Base-by-base conservation (phyloP, 2,329 filamentous ascomycete species). In the Sordariomycetes sp. region DNA sequence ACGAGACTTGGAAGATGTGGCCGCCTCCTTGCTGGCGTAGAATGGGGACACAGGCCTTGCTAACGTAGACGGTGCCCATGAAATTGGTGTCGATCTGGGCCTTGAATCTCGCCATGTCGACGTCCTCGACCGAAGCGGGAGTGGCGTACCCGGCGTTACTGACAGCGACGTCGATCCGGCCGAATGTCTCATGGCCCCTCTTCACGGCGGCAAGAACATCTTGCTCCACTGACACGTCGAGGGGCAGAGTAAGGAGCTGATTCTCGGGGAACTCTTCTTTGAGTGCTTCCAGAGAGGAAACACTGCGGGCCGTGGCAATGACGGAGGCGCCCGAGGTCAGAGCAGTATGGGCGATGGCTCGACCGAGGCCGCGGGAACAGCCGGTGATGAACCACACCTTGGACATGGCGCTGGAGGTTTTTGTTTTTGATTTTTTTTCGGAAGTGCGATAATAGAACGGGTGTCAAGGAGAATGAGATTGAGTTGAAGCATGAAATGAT, bases 61-160 rank as follows among this genome's bases (percentile, higher is more conserved):
- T 83, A 1, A 83, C 76, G 52, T 79, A 72, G 4, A 84, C 65
- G 1, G 82, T 67, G 3, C 82, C 82, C 59, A 80, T 82, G 64
- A 84, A 79, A 63, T 86, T 85, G 60, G 80, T 75, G 55, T 86
- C 79, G 67, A 85, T 76, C 63, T 84, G 77, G 2, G 66, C 73
- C 1, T 76, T 71, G 50, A 80, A 76, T 34, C 81, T 73, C 2
- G 72, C 65, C 1, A 81, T 72, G 1, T 70, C 69, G 2, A 79
- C 66, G 7, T 77, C 76, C 63, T 86, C 82, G 54, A 83, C 76
- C 1, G 77, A 74, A 14, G 77, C 79, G 6, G 69, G 65, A 1
- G 81, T 68, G n/a, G 79, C 78, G 60, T 82, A 84, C 2, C 81
- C 83, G 3, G 81, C 81, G 55, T 85, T 85, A 69, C 85, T 85